phyloP scores from a whole-genome alignment of 768 basidiomycete species.

The Leccinellum rugosiceps region DNA sequence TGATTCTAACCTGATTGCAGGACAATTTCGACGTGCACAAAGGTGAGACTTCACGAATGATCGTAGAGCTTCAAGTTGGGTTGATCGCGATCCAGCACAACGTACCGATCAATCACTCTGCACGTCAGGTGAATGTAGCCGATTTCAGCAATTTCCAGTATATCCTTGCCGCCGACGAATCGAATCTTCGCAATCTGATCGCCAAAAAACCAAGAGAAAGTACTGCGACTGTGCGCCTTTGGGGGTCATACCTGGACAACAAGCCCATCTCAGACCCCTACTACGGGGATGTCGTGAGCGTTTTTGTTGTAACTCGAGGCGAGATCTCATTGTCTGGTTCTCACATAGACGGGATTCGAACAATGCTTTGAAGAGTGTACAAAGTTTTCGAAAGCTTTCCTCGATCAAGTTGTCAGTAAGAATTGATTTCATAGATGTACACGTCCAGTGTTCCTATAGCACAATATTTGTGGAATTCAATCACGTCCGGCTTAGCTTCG shows the following conservation, averaged over 20 bases:
- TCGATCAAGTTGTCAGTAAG: conserved; percentile 56
- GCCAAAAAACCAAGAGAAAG: conserved; percentile 49
- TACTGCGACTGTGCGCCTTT: conserved; percentile 69
- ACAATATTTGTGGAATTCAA: conserved; percentile 9
- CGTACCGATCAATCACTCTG: conserved; percentile 66
- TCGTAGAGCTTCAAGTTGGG: background rate
- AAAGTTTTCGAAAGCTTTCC: conserved; percentile 70
- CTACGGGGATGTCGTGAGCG: conserved; percentile 63
- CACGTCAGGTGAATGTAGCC: conserved; percentile 56
- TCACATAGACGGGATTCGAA: conserved; percentile 65
- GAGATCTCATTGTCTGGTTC: background rate
- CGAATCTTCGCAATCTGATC: conserved; percentile 63
- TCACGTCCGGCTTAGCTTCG: background rate
- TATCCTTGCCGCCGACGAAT: conserved; percentile 82
- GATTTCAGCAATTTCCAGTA: conserved; percentile 81
- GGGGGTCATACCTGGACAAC: conserved; percentile 73
- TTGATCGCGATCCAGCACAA: conserved; percentile 47
- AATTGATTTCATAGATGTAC: conserved; percentile 8
- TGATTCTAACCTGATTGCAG: conserved; percentile 34
- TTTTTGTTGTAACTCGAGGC: background rate
- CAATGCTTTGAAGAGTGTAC: conserved; percentile 75
- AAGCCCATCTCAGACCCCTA: conserved; percentile 83
- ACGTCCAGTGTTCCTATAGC: background rate
- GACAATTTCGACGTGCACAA: conserved; percentile 65
- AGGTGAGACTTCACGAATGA: conserved; percentile 39